Evolutionary conservation across 2,329 filamentous ascomycete genomes (phyloP).

Genomic region (Alternaria rosae): DNA sequence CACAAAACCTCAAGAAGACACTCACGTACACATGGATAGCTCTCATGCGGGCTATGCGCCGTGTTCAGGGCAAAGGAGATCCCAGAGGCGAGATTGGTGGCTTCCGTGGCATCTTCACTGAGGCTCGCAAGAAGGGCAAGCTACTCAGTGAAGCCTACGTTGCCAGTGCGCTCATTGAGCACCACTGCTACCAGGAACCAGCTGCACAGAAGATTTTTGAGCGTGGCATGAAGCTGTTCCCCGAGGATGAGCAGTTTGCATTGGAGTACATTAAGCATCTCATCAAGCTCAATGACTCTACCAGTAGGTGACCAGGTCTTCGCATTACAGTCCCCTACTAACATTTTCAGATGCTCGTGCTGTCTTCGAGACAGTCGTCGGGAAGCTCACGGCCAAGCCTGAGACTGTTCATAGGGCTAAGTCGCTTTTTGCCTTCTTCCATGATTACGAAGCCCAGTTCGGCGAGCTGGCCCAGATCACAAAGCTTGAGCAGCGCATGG

Average conservation of each 20-base stretch:
- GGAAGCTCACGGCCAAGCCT: slow-evolving; percentile 78
- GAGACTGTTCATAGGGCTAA: slow-evolving; percentile 79
- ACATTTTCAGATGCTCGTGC: slow-evolving; percentile 78
- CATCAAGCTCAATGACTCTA: slow-evolving; percentile 89
- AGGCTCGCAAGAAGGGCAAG: slow-evolving; percentile 85
- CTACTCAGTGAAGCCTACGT: slow-evolving; percentile 96
- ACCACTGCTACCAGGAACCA: slow-evolving; percentile 92
- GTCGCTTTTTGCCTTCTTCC: slow-evolving; percentile 87
- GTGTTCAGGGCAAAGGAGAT: slow-evolving; percentile 82
- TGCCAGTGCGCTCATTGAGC: slow-evolving; percentile 89
- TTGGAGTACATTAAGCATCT: slow-evolving; percentile 96
- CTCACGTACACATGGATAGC: slow-evolving; percentile 96
- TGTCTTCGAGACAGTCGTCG: slow-evolving; percentile 94
- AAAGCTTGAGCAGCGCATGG: slow-evolving; percentile 91
- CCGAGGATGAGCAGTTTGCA: slow-evolving; percentile 90
- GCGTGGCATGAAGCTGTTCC: slow-evolving; percentile 89
- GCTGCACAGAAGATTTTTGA: slow-evolving; percentile 96
- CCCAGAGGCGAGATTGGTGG: slow-evolving; percentile 69
- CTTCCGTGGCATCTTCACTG: slow-evolving; percentile 85
- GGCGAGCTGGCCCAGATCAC: slow-evolving; percentile 90
- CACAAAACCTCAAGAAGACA: slow-evolving; percentile 78
- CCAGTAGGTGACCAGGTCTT: slow-evolving; percentile 68
- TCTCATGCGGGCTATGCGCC: slow-evolving; percentile 90
- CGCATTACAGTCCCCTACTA: slow-evolving; percentile 8
- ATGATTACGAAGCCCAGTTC: slow-evolving; percentile 93